Evolutionary conservation across 352 stramenopile species (phyloP).

Genomic region (Thraustochytrium sp.): DNA sequence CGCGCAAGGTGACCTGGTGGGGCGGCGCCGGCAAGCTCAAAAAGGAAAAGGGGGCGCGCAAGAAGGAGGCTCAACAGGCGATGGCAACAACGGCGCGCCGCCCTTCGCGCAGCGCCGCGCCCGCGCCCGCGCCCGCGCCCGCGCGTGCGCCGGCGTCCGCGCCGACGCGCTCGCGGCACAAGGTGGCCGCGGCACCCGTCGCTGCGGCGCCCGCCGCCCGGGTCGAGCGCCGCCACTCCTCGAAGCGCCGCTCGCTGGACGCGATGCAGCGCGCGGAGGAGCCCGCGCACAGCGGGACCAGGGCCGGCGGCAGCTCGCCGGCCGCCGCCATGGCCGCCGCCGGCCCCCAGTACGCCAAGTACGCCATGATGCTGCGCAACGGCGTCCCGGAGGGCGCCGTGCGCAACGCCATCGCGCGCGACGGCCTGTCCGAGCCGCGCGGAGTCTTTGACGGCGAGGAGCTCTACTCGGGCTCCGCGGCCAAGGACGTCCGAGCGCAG

Average conservation of each 20-base stretch:
- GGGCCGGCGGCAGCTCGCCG: not conserved
- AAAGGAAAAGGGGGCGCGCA: not conserved
- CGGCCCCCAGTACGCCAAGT: slow-evolving; percentile 23
- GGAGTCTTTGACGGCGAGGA: slow-evolving; percentile 1
- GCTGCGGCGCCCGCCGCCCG: no score
- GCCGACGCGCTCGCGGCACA: not conserved
- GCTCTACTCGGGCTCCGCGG: not conserved
- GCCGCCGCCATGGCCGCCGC: not conserved
- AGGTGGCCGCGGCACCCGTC: not conserved
- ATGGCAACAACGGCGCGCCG: not conserved
- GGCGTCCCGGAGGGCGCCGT: slow-evolving; percentile 36
- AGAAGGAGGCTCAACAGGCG: not conserved
- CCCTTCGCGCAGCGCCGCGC: no score
- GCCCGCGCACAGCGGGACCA: not conserved
- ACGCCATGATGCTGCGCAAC: slow-evolving; percentile 18
- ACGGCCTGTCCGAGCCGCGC: not conserved
- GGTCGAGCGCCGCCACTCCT: not conserved
- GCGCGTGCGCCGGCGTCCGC: no score
- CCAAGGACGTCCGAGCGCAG: not conserved
- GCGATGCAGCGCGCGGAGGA: not conserved
- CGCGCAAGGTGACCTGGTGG: not conserved
- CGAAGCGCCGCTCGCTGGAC: not conserved
- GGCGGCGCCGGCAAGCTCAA: not conserved
- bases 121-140: no score
- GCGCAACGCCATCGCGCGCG: slow-evolving; percentile 34